A percentile compares a stretch with the other conserved stretches of the same genome.
Evolutionary conservation across 768 basidiomycete species (phyloP).

Genomic region (Suillus placidus): DNA sequence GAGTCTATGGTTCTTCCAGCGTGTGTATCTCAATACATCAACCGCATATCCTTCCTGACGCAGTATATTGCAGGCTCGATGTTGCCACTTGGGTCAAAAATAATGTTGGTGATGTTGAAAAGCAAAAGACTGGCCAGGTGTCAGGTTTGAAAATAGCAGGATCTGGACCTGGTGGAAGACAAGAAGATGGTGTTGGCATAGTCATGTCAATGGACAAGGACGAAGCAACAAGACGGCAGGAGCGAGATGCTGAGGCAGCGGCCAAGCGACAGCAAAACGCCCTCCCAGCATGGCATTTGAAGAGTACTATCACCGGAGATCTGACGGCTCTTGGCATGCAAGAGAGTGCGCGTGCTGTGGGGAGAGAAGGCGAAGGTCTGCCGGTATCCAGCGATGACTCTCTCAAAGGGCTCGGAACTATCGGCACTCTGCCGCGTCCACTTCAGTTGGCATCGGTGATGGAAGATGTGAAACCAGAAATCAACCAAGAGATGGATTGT

Average conservation of each 20-base stretch:
- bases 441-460: constrained; percentile 31
- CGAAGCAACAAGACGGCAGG: constrained; percentile 69
- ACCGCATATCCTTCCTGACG: constrained; percentile 3
- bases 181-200: constrained; percentile 81
- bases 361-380: constrained; percentile 28
- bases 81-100: constrained; percentile 81
- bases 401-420: constrained; percentile 64
- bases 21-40: constrained; percentile 45
- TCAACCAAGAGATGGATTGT: constrained; percentile 70
- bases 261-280: constrained; percentile 89
- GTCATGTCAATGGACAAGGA: constrained; percentile 91
- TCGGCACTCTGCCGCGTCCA: constrained; percentile 39
- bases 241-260: constrained; percentile 80
- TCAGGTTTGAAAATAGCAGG: constrained; percentile 76
- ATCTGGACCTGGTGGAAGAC: constrained; percentile 55
- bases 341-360: constrained; percentile 61
- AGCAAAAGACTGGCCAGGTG: constrained; percentile 53
- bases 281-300: constrained; percentile 92
- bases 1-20: constrained; percentile 85
- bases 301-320: constrained; percentile 93
- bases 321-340: constrained; percentile 84
- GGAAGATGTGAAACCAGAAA: constrained; percentile 49
- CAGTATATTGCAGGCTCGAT: constrained; percentile 60
- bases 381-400: constrained; percentile 70
- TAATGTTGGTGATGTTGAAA: constrained; percentile 66